These are phyloP conservation scores for Odontarrhena argentea DNA, from an alignment of 345 rosid genomes.

Conservation along the genomic window DNA sequence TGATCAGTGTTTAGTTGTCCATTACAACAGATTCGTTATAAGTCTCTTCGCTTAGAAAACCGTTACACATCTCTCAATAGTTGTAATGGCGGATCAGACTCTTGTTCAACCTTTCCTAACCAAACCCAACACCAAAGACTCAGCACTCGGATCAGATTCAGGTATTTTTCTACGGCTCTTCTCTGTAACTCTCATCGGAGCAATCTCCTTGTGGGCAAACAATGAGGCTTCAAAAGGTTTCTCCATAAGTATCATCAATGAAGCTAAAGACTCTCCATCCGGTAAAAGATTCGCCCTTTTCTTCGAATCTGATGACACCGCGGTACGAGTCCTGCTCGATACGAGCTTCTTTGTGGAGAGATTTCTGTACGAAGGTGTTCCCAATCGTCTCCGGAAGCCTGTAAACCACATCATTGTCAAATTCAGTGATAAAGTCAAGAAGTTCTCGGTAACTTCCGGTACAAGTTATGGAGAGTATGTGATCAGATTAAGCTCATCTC, in stretches of 20 bases:
- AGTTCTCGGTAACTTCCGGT: slow-evolving; percentile 25
- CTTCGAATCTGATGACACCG: slow-evolving; percentile 60
- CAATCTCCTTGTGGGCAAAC: slow-evolving; percentile 64
- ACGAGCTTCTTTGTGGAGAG: slow-evolving; percentile 47
- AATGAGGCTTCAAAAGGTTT: slow-evolving; percentile 60
- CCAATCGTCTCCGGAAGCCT: slow-evolving; percentile 38
- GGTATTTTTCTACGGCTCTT: slow-evolving; percentile 45
- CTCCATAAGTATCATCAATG: slow-evolving; percentile 46
- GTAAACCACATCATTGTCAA: slow-evolving; percentile 46
- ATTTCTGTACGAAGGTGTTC: slow-evolving; percentile 48
- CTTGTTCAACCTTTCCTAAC: slow-evolving; percentile 44
- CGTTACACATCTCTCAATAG: slow-evolving; percentile 24
- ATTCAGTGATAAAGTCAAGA: slow-evolving; percentile 16
- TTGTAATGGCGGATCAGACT: slow-evolving; percentile 44
- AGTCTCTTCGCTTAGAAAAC: slow-evolving; percentile 32
- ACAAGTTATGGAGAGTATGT: slow-evolving; percentile 42
- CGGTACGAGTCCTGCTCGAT: slow-evolving; percentile 47
- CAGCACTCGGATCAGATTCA: neutral
- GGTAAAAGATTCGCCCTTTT: slow-evolving; percentile 51
- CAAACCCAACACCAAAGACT: slow-evolving; percentile 12
- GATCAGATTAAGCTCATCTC: slow-evolving; percentile 46
- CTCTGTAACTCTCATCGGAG: slow-evolving; percentile 42
- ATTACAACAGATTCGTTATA: slow-evolving; percentile 33
- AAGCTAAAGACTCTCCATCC: slow-evolving; percentile 40
- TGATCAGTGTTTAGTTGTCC: slow-evolving; percentile 42